These are phyloP conservation scores for Pseudogymnoascus sp. DNA, from an alignment of 2,329 filamentous ascomycete species.

Conservation along the genomic window DNA sequence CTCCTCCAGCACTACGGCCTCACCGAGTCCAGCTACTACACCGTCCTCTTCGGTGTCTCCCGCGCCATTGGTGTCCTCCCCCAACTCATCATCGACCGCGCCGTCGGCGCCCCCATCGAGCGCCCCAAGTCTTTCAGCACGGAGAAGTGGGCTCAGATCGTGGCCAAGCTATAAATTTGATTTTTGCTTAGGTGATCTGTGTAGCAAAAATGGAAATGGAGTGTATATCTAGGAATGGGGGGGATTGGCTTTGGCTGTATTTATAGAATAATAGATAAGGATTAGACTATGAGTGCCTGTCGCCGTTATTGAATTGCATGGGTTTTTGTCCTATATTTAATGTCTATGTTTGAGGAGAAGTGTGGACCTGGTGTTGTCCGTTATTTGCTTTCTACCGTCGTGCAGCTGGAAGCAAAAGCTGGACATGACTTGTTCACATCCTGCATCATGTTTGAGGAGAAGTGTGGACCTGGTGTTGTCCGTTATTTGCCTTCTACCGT, in stretches of 20 bases:
- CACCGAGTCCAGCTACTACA: slow-evolving; percentile 99
- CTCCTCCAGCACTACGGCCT: slow-evolving; percentile 99
- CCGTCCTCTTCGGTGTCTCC: slow-evolving; percentile 97
- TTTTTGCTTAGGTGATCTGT: slow-evolving; percentile 3
- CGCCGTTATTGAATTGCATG: slow-evolving; percentile 15
- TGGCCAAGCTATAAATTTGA: slow-evolving; percentile 72
- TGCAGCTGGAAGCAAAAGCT: not conserved
- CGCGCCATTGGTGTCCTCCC: slow-evolving; percentile 96
- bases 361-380: not conserved
- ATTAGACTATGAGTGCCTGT: slow-evolving; percentile 22
- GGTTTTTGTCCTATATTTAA: slow-evolving; percentile 12
- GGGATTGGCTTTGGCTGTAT: slow-evolving; percentile 24
- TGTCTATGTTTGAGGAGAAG: not conserved
- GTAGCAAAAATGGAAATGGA: slow-evolving; percentile 24
- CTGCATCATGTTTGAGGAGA: not conserved
- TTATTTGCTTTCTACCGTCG: not conserved
- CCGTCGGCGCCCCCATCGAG: slow-evolving; percentile 93
- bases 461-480: not conserved
- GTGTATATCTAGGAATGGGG: slow-evolving; percentile 22
- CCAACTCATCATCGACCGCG: slow-evolving; percentile 99
- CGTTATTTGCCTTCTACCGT: not conserved
- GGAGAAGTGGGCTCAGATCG: slow-evolving; percentile 89
- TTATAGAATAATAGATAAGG: slow-evolving; percentile 29
- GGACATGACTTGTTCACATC: not conserved
- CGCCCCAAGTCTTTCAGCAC: slow-evolving; percentile 98